Evolutionary conservation across 768 basidiomycete genomes (phyloP).

Genomic region (Lentinula sp.): DNA sequence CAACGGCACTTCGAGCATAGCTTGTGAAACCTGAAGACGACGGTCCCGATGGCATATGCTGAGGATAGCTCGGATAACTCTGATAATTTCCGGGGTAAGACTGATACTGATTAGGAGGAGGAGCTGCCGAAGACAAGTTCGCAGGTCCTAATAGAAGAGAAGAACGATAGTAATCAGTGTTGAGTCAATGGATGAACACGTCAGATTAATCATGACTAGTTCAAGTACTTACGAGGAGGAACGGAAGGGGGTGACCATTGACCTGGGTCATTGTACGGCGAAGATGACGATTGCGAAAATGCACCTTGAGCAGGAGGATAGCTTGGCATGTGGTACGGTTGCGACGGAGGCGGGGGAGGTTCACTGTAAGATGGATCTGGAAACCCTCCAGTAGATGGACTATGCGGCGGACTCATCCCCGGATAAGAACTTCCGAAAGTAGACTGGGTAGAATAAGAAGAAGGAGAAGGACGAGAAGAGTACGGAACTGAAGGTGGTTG

Average conservation of each 20-base stretch:
- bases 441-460: constrained; percentile 3
- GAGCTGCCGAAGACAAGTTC: not conserved
- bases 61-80: not conserved
- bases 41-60: constrained; percentile 18
- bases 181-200: constrained; percentile 5
- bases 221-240: constrained; percentile 30
- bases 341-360: constrained; percentile 1
- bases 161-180: not conserved
- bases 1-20: constrained; percentile 44
- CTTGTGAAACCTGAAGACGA: constrained; percentile 25
- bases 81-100: not conserved
- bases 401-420: constrained; percentile 3
- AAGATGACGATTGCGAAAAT: not conserved
- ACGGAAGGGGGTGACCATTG: constrained; percentile 21
- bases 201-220: not conserved
- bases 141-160: not conserved
- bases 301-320: not conserved
- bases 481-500: constrained; percentile 2
- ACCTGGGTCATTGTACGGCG: constrained; percentile 4
- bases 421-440: constrained; percentile 5
- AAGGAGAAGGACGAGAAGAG: constrained; percentile 1
- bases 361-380: not conserved
- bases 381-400: not conserved
- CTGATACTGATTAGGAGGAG: constrained; percentile 9
- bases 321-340: constrained; percentile 2